Base-by-base conservation (phyloP, 2,329 filamentous ascomycete genomes). In the Epichloe brachyelytri region DNA sequence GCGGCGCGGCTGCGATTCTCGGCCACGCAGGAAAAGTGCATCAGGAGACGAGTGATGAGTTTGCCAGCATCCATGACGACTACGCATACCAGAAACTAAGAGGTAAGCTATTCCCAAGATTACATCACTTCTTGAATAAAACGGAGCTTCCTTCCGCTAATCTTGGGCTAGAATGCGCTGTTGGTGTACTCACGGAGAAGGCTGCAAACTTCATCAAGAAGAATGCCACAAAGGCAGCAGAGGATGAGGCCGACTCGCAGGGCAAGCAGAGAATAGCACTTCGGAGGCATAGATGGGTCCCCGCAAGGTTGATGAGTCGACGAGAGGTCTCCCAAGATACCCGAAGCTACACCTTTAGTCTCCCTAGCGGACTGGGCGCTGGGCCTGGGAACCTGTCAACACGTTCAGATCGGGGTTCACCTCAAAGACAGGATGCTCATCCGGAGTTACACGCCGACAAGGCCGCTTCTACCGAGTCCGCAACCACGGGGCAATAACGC, bases 381-480 rank as follows among this genome's bases (percentile, higher is more conserved):
- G 0, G 74, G 74, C 0, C 60, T 78, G 0, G 67, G 66, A 19
- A 78, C 72, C 0, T 73, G 75, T 49, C 73, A 79, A 57, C 75
- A 79, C 55, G 60, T 79, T 20, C 68, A 76, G 50, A 54, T 78
- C 8, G 76, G 75, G 2, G 76, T 78, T 56, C 74, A 79, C 52
- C 64, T 78, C 53, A 58, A 64, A 41, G 74, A 78, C 55, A 66
- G 68, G 48, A 73, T 78, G 64, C 63, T 78, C 11, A 66, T 76
- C 12, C 68, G 75, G 1, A 65, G 66, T 0, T 78, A 78, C 57
- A 77, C 75, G 0, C 75, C 75, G 0, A 74, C 70, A 0, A 60
- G 68, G 11, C 76, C 76, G 0, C 56, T 76, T 4, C 59, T 71
- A 0, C 58, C 53, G 57, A 15, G 56, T 10, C 41, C 43, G 3